phyloP scores from a whole-genome alignment of 805 yeast genomes.

The Barnettozyma wickerhamii region DNA sequence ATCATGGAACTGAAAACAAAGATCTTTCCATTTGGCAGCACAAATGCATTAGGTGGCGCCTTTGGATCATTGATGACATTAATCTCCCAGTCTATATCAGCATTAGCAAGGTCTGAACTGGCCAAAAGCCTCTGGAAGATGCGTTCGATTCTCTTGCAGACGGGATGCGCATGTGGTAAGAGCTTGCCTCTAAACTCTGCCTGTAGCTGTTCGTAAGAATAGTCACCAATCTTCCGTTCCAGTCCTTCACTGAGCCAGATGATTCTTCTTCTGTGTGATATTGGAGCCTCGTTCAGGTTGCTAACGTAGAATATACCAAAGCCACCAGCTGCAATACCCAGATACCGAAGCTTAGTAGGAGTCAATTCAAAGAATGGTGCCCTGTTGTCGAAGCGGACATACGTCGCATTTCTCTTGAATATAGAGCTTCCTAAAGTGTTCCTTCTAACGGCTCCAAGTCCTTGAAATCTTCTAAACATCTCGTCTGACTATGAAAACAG shows the following conservation, averaged over 20 bases:
- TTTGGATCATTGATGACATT: conserved; percentile 69
- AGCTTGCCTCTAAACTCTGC: conserved; percentile 47
- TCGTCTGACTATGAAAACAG: too few species aligned
- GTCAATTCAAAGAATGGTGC: conserved; percentile 5
- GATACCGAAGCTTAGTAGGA: conserved; percentile 21
- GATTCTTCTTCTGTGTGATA: conserved; percentile 66
- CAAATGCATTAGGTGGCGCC: conserved; percentile 94
- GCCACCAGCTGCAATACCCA: conserved; percentile 21
- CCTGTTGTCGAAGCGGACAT: conserved; percentile 8
- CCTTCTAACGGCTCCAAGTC: background rate
- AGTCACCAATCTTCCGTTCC: conserved; percentile 59
- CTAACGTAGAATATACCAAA: conserved; percentile 39
- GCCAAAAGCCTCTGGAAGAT: conserved; percentile 63
- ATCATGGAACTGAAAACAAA: conserved; percentile 80
- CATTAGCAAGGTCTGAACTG: conserved; percentile 42
- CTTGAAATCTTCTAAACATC: background rate
- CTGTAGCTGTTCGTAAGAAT: conserved; percentile 58
- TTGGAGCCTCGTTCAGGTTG: conserved; percentile 75
- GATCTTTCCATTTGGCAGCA: conserved; percentile 93
- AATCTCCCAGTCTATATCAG: conserved; percentile 61
- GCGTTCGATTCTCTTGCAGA: conserved; percentile 46
- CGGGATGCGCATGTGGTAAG: conserved; percentile 61
- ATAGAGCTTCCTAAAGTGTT: background rate
- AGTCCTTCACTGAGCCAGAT: conserved; percentile 66
- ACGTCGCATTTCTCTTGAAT: conserved; percentile 4